Evolutionary conservation across 306 rosid genomes (phyloP).

Genomic region (Rosa rugosa): DNA sequence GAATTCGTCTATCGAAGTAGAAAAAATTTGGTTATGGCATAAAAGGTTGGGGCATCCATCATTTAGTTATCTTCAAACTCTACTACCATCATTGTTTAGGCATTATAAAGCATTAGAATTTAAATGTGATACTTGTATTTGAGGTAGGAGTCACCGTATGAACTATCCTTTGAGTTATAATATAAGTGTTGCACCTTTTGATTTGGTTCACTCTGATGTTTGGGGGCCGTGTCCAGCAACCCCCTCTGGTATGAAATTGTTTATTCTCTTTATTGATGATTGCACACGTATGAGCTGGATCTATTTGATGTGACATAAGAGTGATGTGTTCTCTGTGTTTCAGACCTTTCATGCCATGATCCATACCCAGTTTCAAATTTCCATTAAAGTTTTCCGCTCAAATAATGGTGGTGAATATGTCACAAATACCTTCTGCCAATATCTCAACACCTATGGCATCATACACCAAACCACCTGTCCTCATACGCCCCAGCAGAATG

Average conservation of each 20-base stretch:
- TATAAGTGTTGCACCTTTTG: not conserved
- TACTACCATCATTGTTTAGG: not conserved
- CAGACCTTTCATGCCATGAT: not conserved
- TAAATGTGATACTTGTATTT: not conserved
- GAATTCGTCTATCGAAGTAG: not conserved
- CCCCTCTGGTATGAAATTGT: not conserved
- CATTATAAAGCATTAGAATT: not conserved
- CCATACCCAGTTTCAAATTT: not conserved
- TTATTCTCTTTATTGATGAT: not conserved
- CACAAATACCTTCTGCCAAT: not conserved
- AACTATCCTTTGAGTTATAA: not conserved
- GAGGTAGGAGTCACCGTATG: not conserved
- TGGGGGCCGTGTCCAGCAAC: too few relatives aligned
- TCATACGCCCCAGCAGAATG: not conserved
- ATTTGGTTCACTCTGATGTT: not conserved
- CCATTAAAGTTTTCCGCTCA: not conserved
- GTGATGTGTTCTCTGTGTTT: not conserved
- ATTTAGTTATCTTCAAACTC: not conserved
- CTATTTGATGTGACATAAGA: not conserved
- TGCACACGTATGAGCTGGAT: not conserved
- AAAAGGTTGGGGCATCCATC: not conserved
- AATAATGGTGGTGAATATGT: slow-evolving; percentile 14
- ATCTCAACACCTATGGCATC: not conserved
- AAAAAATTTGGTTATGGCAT: not conserved
- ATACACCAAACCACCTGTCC: not conserved